Percentiles rank a stretch among this genome's conserved stretches.
These are phyloP conservation scores for Moesziomyces sp. DNA, from an alignment of 1,284 basidiomycete genomes.

Conservation along the genomic window DNA sequence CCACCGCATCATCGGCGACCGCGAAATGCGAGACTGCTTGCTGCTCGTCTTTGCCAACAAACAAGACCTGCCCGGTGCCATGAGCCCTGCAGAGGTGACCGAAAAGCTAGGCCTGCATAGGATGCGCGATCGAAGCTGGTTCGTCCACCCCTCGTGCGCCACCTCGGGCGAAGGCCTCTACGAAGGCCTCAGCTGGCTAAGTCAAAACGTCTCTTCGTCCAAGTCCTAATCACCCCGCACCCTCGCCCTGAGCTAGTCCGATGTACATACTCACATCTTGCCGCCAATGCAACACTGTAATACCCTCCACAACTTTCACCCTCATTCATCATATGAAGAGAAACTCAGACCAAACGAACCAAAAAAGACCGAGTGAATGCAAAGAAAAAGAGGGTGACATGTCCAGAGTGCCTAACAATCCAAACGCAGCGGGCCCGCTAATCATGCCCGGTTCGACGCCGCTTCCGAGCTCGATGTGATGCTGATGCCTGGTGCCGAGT, in stretches of 20 bases:
- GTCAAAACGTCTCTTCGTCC: constrained; percentile 51
- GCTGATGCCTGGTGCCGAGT: background rate
- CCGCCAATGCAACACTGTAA: background rate
- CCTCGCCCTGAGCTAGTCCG: background rate
- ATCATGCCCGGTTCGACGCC: background rate
- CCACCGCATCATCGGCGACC: constrained; percentile 93
- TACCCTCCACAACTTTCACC: background rate
- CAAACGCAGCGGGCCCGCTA: too few relatives aligned
- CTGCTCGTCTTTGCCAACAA: constrained; percentile 99
- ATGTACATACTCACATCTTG: background rate
- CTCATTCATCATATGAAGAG: too few relatives aligned
- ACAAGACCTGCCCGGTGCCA: constrained; percentile 97
- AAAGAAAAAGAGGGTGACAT: background rate
- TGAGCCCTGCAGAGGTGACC: constrained; percentile 98
- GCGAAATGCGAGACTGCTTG: constrained; percentile 98
- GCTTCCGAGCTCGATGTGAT: background rate
- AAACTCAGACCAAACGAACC: background rate
- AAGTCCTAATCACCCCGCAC: constrained; percentile 15
- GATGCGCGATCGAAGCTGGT: constrained; percentile 98
- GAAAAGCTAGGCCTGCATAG: constrained; percentile 94
- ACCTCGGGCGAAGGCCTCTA: constrained; percentile 63
- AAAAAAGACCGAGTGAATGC: background rate
- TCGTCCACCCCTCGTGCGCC: constrained; percentile 81
- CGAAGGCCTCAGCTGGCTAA: constrained; percentile 65
- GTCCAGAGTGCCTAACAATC: background rate